A percentile compares a stretch with the other conserved stretches of the same genome.
These are phyloP conservation scores for Pulicaria dysenterica DNA, from an alignment of 129 eudicot species.

Conservation along the genomic window DNA sequence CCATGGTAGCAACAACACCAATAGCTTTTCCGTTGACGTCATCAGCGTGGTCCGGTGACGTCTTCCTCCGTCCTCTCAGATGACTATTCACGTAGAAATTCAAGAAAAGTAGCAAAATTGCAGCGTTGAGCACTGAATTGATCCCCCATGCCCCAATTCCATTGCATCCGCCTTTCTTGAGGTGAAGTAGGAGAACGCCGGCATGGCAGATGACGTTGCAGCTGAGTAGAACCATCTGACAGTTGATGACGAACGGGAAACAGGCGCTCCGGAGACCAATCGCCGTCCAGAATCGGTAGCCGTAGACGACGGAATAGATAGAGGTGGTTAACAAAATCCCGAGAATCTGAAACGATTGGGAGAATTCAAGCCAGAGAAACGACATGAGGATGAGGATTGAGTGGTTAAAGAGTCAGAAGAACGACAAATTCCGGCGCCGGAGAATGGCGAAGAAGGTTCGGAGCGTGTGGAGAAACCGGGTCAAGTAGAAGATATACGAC, in stretches of 20 bases:
- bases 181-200: slow-evolving; percentile 63
- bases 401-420: slow-evolving; percentile 56
- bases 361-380: slow-evolving; percentile 83
- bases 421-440: slow-evolving; percentile 46
- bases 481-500: slow-evolving; percentile 78
- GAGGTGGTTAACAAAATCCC: slow-evolving; percentile 58
- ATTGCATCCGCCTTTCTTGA: slow-evolving; percentile 81
- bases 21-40: neutral
- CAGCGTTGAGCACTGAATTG: slow-evolving; percentile 75
- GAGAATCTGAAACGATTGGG: slow-evolving; percentile 79
- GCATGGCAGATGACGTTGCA: slow-evolving; percentile 68
- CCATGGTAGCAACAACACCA: slow-evolving; percentile 6
- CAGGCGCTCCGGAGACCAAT: slow-evolving; percentile 76
- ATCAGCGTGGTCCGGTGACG: neutral
- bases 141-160: slow-evolving; percentile 92
- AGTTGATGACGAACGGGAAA: slow-evolving; percentile 70
- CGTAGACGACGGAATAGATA: slow-evolving; percentile 64
- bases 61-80: slow-evolving; percentile 26
- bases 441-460: slow-evolving; percentile 55
- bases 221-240: slow-evolving; percentile 56
- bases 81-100: slow-evolving; percentile 65
- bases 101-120: slow-evolving; percentile 59
- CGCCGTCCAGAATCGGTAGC: slow-evolving; percentile 88
- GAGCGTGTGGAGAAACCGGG: slow-evolving; percentile 76
- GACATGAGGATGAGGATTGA: slow-evolving; percentile 67